These are phyloP conservation scores for Capsicum pubescens DNA, from an alignment of 257 asterid genomes.

Conservation along the genomic window DNA sequence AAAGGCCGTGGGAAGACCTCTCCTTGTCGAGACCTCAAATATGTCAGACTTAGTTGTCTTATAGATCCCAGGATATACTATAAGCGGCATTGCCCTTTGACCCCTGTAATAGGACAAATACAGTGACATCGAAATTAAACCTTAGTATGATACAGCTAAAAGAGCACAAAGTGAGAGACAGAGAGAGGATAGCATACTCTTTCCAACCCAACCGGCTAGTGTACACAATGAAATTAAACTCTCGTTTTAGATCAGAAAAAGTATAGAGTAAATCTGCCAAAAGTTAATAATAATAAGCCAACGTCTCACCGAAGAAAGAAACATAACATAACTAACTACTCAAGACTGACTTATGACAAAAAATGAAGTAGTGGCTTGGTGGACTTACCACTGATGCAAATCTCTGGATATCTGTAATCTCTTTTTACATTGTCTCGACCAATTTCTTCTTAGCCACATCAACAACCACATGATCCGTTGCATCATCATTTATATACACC, in stretches of 20 bases:
- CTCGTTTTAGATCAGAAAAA: slow-evolving; percentile 44
- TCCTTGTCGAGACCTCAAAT: slow-evolving; percentile 47
- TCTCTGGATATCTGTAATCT: too few species aligned
- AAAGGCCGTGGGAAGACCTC: slow-evolving; percentile 52
- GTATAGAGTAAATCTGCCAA: slow-evolving; percentile 49
- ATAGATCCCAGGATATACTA: slow-evolving; percentile 59
- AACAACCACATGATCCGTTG: too few species aligned
- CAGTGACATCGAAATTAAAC: neutral
- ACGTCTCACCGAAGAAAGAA: neutral
- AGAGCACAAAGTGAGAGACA: slow-evolving; percentile 18
- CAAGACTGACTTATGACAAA: slow-evolving; percentile 10
- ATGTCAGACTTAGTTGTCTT: slow-evolving; percentile 48
- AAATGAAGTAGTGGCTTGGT: neutral
- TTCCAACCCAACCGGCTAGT: slow-evolving; percentile 57
- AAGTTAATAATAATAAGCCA: neutral
- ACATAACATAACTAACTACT: neutral
- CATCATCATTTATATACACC: too few species aligned
- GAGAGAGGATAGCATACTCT: slow-evolving; percentile 39
- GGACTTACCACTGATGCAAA: too few species aligned
- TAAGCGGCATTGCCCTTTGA: slow-evolving; percentile 57
- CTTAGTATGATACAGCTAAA: neutral
- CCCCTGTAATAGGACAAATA: slow-evolving; percentile 36
- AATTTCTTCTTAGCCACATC: too few species aligned
- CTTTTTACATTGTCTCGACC: too few species aligned
- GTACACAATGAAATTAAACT: slow-evolving; percentile 52